Conservation (phyloP, 2,329 filamentous ascomycete genomes). For the Parascedosporium putredinis region DNA sequence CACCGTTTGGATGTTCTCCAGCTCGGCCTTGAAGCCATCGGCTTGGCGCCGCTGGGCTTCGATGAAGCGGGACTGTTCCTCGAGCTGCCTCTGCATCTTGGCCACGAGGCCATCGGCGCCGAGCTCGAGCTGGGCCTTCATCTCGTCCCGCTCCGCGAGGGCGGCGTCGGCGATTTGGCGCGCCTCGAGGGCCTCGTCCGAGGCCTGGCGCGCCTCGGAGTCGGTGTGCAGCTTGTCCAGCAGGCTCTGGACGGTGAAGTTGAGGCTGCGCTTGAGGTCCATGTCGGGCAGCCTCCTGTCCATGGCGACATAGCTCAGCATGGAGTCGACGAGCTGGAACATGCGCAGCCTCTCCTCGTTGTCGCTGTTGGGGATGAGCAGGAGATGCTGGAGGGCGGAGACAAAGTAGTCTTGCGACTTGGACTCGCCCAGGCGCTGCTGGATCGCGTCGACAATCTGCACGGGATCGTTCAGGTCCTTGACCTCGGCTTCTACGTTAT, state of each 20-base stretch:
- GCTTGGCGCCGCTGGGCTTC: constrained; percentile 79
- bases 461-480: constrained; percentile 88
- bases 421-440: constrained; percentile 70
- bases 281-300: constrained; percentile 90
- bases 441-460: constrained; percentile 91
- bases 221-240: constrained; percentile 95
- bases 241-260: constrained; percentile 92
- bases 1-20: constrained; percentile 76
- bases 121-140: constrained; percentile 77
- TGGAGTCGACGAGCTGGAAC: constrained; percentile 97
- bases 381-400: constrained; percentile 86
- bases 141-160: constrained; percentile 92
- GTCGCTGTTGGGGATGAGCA: constrained; percentile 85
- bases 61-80: constrained; percentile 84
- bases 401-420: constrained; percentile 92
- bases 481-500: constrained; percentile 72
- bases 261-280: constrained; percentile 94
- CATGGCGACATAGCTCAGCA: constrained; percentile 99
- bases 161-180: constrained; percentile 91
- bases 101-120: constrained; percentile 89
- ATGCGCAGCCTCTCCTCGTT: constrained; percentile 85
- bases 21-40: constrained; percentile 78
- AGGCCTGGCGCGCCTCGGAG: constrained; percentile 81
- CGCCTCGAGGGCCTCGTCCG: constrained; percentile 83
- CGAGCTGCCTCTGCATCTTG: constrained; percentile 87